phyloP scores from a whole-genome alignment of 2,329 filamentous ascomycete genomes.

The Atkinsonella hypoxylon region DNA sequence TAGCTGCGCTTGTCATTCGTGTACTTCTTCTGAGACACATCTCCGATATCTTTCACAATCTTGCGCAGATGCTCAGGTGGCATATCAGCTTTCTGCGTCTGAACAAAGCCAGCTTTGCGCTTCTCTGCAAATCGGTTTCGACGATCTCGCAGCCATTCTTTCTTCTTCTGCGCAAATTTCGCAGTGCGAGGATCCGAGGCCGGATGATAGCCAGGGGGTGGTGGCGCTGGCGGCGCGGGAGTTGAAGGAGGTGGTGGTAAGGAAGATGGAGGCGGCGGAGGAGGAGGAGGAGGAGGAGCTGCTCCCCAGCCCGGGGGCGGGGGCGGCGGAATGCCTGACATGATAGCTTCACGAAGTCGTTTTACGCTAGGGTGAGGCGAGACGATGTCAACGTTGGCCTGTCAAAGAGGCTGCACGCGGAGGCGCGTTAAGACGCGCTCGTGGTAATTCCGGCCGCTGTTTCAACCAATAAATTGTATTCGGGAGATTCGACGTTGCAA shows the following conservation, averaged over 20 bases:
- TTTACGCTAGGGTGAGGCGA: slow-evolving; percentile 9
- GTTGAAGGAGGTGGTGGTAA: slow-evolving; percentile 44
- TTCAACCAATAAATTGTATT: neutral
- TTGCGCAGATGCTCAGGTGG: slow-evolving; percentile 96
- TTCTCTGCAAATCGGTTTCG: slow-evolving; percentile 94
- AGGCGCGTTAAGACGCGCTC: slow-evolving; percentile 23
- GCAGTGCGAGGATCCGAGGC: slow-evolving; percentile 72
- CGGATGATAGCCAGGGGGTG: slow-evolving; percentile 76
- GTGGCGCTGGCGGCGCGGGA: slow-evolving; percentile 51
- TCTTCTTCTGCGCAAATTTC: slow-evolving; percentile 98
- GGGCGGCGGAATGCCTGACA: slow-evolving; percentile 43
- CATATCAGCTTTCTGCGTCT: slow-evolving; percentile 98
- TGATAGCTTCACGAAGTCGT: slow-evolving; percentile 22
- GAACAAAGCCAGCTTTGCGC: slow-evolving; percentile 88
- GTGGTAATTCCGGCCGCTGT: slow-evolving; percentile 9
- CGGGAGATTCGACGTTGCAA: neutral
- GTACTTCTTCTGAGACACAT: slow-evolving; percentile 99
- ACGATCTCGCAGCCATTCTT: slow-evolving; percentile 89
- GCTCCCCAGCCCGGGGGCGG: slow-evolving; percentile 45
- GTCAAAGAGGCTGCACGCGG: slow-evolving; percentile 21
- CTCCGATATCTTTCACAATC: slow-evolving; percentile 96
- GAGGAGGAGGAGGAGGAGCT: slow-evolving; percentile 43
- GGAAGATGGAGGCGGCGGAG: slow-evolving; percentile 40
- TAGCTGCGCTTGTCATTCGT: slow-evolving; percentile 98
- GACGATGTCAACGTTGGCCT: slow-evolving; percentile 14